Evolutionary conservation across 345 rosid species (phyloP), one percentile per base, ranked within the genome.

Genomic region (Trapa incisa): DNA sequence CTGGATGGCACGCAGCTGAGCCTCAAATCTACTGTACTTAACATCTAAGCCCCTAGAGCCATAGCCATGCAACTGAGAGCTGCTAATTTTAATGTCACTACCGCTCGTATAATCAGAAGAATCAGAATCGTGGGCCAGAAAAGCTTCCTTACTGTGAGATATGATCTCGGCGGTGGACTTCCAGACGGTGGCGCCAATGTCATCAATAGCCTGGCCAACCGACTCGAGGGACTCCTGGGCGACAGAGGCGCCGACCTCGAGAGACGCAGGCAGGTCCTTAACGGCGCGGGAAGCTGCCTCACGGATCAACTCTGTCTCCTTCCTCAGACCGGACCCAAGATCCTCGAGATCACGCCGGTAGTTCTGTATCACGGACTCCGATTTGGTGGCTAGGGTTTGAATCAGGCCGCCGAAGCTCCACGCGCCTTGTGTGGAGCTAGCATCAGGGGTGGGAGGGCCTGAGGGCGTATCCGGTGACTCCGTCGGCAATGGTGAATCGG

Each of bases 141-240:
- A 67, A 2, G 75, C 72, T 56, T 75, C 84, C 80, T 76, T 89
- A 75, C 98, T 91, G 7, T 76, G 87, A 52, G 89, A 72, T 38
- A 92, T 80, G 66, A 92, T 85, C 80, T 74, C 75, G 14, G 92
- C 84, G 68, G 96, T 87, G 41, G 91, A 84, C 71, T 83, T 87
- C 87, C 86, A 82, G 13, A 92, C 85, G 68, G 92, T 72, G 79
- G 78, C 69, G 6, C 98, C 88, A 65, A 92, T 82, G n/a, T 87
- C 96, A 60, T 89, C 98, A 61, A 92, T 80, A 33, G 86, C 87
- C 64, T 86, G 89, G 39, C 95, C 95, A 5, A 92, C 89, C 7
- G 92, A 77, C 69, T 86, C 95, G 5, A 90, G 84, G 4, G 91
- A 86, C 54, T 86, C 91, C 68, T 87, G 96, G 9, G 91, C 96